These are phyloP conservation scores for Colletotrichum eleusines DNA, from an alignment of 2,329 filamentous ascomycete genomes.

Conservation along the genomic window DNA sequence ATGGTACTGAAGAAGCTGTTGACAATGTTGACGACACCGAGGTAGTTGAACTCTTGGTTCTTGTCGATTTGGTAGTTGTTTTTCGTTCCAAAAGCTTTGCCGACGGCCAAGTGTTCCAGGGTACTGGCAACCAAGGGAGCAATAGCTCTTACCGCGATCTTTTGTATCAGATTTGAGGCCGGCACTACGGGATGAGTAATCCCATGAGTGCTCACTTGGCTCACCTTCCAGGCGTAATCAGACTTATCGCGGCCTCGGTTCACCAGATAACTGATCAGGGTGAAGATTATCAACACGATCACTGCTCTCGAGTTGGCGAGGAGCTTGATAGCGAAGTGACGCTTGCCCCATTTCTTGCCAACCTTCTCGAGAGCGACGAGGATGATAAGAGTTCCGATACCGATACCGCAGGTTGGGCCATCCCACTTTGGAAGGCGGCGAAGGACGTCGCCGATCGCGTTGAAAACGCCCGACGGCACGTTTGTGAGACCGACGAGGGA, in stretches of 20 bases:
- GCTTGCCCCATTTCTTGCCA: constrained; percentile 72
- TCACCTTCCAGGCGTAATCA: constrained; percentile 68
- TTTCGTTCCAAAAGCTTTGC: constrained; percentile 70
- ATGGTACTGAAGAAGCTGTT: constrained; percentile 75
- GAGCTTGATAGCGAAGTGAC: constrained; percentile 69
- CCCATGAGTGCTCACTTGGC: constrained; percentile 67
- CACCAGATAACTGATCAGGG: constrained; percentile 72
- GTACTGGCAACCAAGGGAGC: constrained; percentile 72
- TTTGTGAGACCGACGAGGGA: constrained; percentile 66
- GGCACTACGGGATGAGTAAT: constrained; percentile 63
- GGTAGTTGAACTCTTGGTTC: constrained; percentile 74
- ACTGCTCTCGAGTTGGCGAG: constrained; percentile 71
- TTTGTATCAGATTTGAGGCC: constrained; percentile 48
- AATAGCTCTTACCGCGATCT: constrained; percentile 64
- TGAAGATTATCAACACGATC: constrained; percentile 71
- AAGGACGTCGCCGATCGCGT: constrained; percentile 36
- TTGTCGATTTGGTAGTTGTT: constrained; percentile 74
- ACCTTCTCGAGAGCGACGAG: constrained; percentile 68
- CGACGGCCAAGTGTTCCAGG: constrained; percentile 74
- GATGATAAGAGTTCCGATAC: constrained; percentile 68
- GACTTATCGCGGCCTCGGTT: constrained; percentile 64
- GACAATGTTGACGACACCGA: constrained; percentile 72
- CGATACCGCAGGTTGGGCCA: constrained; percentile 76
- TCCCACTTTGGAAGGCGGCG: constrained; percentile 52
- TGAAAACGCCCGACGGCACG: constrained; percentile 38